Conservation (phyloP, 495 filamentous ascomycete genomes). For the Aspergillus steynii region DNA sequence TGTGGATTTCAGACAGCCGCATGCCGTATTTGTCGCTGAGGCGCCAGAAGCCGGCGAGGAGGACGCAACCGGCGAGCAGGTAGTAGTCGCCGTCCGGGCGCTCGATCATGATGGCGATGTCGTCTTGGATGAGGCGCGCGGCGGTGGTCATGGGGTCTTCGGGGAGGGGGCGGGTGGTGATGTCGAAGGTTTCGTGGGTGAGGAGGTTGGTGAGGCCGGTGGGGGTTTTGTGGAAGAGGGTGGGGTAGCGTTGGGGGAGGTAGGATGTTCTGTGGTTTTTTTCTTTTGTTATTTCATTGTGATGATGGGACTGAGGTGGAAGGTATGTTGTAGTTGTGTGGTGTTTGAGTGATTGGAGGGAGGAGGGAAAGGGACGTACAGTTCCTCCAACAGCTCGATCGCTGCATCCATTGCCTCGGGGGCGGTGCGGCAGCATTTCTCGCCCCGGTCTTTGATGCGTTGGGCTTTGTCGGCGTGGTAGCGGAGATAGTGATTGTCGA, state of each 20-base stretch:
- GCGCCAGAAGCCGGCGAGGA: slow-evolving; percentile 87
- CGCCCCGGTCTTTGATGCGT: slow-evolving; percentile 69
- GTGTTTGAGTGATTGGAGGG: neutral
- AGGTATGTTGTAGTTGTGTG: neutral
- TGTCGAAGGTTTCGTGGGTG: slow-evolving; percentile 75
- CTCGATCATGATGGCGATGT: slow-evolving; percentile 86
- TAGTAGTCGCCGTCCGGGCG: slow-evolving; percentile 78
- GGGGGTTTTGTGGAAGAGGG: slow-evolving; percentile 63
- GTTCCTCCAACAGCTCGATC: slow-evolving; percentile 76
- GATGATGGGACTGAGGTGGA: neutral
- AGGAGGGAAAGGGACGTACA: slow-evolving; percentile 39
- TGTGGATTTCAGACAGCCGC: slow-evolving; percentile 81
- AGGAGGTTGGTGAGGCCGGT: slow-evolving; percentile 70
- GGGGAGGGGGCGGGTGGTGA: slow-evolving; percentile 60
- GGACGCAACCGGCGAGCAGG: slow-evolving; percentile 74
- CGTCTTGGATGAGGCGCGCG: slow-evolving; percentile 78
- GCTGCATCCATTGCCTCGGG: slow-evolving; percentile 77
- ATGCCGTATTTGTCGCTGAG: slow-evolving; percentile 84
- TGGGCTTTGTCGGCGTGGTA: slow-evolving; percentile 74
- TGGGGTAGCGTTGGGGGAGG: slow-evolving; percentile 79
- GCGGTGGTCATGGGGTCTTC: slow-evolving; percentile 84
- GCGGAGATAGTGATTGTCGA: slow-evolving; percentile 78
- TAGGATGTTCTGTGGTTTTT: slow-evolving; percentile 53
- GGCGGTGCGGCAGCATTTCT: slow-evolving; percentile 68
- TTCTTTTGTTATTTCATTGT: neutral